Conservation (phyloP, 1,139 yeast species). For the Citeromyces siamensis region DNA sequence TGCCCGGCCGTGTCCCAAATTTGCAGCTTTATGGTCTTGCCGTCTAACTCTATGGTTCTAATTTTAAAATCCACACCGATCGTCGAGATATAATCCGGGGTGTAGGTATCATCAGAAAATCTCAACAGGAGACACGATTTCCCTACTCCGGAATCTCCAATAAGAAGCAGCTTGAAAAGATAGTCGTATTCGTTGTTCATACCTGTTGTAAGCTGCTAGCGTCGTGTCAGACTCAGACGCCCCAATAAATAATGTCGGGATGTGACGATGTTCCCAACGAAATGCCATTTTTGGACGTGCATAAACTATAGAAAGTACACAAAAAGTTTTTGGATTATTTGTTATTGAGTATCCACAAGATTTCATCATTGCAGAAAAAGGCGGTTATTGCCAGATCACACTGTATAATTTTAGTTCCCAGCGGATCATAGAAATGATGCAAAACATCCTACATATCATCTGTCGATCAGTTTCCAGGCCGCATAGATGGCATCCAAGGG, state of each 20-base stretch:
- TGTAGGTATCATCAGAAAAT: constrained; percentile 95
- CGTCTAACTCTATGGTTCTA: constrained; percentile 93
- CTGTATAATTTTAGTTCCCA: no score
- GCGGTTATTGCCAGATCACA: no score
- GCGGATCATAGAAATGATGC: no score
- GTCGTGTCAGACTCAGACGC: background rate
- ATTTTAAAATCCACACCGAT: constrained; percentile 98
- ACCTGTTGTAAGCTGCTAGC: constrained; percentile 5
- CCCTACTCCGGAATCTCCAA: constrained; percentile 98
- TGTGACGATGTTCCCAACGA: background rate
- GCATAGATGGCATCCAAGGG: no score
- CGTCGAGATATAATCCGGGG: constrained; percentile 94
- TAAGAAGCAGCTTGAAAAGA: constrained; percentile 82
- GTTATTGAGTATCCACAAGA: no score
- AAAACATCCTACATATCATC: no score
- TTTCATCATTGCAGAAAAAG: no score
- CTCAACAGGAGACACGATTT: constrained; percentile 90
- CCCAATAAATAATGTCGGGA: no score
- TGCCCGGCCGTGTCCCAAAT: constrained; percentile 99
- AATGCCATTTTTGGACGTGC: no score
- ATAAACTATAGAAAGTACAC: no score
- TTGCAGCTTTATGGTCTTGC: constrained; percentile 93
- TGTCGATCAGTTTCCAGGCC: no score
- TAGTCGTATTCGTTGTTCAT: constrained; percentile 95
- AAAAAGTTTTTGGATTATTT: no score